Percentiles rank a stretch among this genome's conserved stretches.
phyloP scores from a whole-genome alignment of 768 basidiomycete genomes.

The Pisolithus sp. region DNA sequence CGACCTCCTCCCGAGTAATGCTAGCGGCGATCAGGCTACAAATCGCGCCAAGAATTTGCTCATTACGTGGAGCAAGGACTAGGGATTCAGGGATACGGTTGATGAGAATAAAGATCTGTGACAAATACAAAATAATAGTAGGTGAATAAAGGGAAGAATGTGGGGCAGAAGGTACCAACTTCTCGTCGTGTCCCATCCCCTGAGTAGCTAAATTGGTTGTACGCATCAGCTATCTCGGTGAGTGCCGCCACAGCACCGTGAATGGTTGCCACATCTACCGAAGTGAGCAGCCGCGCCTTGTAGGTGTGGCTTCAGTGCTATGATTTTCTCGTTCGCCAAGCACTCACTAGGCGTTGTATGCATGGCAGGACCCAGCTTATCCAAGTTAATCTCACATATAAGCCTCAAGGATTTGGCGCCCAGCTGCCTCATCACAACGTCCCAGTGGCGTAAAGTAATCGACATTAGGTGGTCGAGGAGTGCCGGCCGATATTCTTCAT shows the following conservation, averaged over 20 bases:
- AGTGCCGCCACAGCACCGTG: conserved; percentile 80
- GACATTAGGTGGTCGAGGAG: conserved; percentile 69
- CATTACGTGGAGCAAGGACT: conserved; percentile 60
- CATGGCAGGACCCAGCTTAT: conserved; percentile 43
- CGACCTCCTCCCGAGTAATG: conserved; percentile 52
- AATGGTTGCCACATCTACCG: conserved; percentile 61
- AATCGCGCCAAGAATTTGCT: conserved; percentile 63
- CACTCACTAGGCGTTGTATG: conserved; percentile 49
- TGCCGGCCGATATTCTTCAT: conserved; percentile 63
- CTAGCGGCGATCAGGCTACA: conserved; percentile 65
- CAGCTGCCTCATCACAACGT: conserved; percentile 67
- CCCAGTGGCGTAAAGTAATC: conserved; percentile 86
- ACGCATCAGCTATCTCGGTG: conserved; percentile 64
- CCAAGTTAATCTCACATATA: conserved; percentile 59
- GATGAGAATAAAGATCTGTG: conserved; percentile 63
- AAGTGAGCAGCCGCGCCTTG: conserved; percentile 52
- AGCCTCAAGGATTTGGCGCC: conserved; percentile 69
- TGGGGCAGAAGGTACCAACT: conserved; percentile 29
- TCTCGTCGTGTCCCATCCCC: conserved; percentile 35
- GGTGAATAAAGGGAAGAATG: not conserved
- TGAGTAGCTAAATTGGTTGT: conserved; percentile 25
- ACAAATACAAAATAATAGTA: not conserved
- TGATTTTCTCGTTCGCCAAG: conserved; percentile 4
- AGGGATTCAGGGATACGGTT: conserved; percentile 48
- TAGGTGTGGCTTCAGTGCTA: conserved; percentile 7